Evolutionary conservation across 176 grass and related monocot genomes (phyloP).

Genomic region (Aegilops umbellulata): DNA sequence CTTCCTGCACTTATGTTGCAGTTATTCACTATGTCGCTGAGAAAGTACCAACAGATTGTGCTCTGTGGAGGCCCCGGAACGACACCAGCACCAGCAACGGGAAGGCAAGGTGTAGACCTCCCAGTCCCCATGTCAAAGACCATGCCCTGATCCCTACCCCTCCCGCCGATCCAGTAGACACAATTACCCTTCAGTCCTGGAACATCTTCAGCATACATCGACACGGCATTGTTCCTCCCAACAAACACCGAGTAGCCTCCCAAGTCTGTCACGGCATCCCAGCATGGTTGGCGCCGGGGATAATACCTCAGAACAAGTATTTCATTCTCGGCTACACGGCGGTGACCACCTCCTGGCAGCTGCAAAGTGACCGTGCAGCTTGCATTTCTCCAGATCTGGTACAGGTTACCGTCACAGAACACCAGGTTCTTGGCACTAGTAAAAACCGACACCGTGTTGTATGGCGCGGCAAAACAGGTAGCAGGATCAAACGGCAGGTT

Average conservation of each 20-base stretch:
- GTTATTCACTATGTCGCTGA: conserved; percentile 45
- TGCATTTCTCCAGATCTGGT: conserved; percentile 53
- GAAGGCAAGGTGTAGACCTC: conserved; percentile 40
- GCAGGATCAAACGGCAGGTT: conserved; percentile 47
- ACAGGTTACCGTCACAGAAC: conserved; percentile 38
- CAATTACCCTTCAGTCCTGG: conserved; percentile 32
- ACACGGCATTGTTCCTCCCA: conserved; percentile 45
- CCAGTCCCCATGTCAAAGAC: conserved; percentile 53
- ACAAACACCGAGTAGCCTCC: conserved; percentile 41
- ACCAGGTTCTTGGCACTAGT: conserved; percentile 51
- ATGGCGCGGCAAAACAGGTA: conserved; percentile 36
- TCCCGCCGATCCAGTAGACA: conserved; percentile 54
- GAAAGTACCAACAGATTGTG: conserved; percentile 53
- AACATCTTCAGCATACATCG: conserved; percentile 37
- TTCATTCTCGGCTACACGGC: conserved; percentile 42
- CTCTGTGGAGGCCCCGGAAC: conserved; percentile 17
- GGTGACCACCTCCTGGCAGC: conserved; percentile 48
- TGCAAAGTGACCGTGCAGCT: conserved; percentile 56
- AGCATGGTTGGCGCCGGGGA: conserved; percentile 41
- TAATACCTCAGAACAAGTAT: conserved; percentile 48
- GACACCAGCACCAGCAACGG: not conserved
- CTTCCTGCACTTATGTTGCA: conserved; percentile 29
- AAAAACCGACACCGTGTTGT: conserved; percentile 39
- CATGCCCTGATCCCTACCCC: conserved; percentile 57
- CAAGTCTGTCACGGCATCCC: conserved; percentile 36